Evolutionary conservation across 495 filamentous ascomycete genomes (phyloP), one percentile per base, ranked within the genome.

Genomic region (Hyaloscypha variabilis): DNA sequence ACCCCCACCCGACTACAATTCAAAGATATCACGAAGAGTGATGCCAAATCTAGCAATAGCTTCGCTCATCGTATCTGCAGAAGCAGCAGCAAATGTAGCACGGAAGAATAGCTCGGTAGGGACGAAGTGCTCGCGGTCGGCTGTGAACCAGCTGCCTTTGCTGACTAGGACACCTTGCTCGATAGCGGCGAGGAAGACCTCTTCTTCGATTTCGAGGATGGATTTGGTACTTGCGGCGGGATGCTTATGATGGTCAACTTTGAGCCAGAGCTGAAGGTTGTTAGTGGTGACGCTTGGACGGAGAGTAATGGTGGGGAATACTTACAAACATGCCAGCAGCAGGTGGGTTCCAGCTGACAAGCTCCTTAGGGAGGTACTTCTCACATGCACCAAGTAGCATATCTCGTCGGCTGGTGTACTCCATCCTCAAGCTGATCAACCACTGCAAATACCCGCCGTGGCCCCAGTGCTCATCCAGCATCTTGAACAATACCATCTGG

Each of bases 241-340:
- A 76, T 97, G 86, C 29, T 77, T 80, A 77, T 87, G 89, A 49
- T 57, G 63, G 72, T 95, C 84, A 21, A 99, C 79, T 61, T 88
- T 81, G 39, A 99, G 80, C 95, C 95, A 97, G 72, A 92, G 89
- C 88, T 91, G 62, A 65, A 13, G 36, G 6, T 29, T 8, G 39
- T 65, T 60, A 58, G 58, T 6, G 30, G 13, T 2, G 31, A 17
- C 4, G 25, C 14, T 30, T 25, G 34, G 63, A 13, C 4, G 30
- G n/a, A n/a, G 24, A 46, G 50, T 28, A 14, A 46, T 14, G 8
- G 17, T 36, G 31, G 31, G 60, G 52, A 59, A n/a, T n/a, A 89
- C 89, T 82, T 77, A 92, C 90, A 83, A 99, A 99, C 95, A 99
- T 99, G 72, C 95, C 95, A n/a, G 95, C 94, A 39, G 83, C 82